Base-by-base conservation (phyloP, 1,284 basidiomycete genomes). In the Phellinidium pouzarii region DNA sequence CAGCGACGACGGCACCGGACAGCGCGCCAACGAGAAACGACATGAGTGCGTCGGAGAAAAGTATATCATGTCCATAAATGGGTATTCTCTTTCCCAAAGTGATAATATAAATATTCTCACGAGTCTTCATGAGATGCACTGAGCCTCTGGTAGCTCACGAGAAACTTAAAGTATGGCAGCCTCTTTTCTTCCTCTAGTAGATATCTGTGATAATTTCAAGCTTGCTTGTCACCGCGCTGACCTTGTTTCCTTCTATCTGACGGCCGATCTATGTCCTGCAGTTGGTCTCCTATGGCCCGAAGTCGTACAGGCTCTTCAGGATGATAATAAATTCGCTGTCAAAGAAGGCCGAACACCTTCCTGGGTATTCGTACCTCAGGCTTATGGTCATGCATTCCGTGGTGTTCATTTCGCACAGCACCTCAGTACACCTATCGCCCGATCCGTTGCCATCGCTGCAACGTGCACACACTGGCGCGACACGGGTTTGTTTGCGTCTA, bases 381-480 rank as follows among this genome's bases (percentile, higher is more conserved):
- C 4, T n/a, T 7, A 37, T 14, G n/a, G 36, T n/a, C n/a, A n/a
- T n/a, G n/a, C n/a, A n/a, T n/a, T n/a, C n/a, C n/a, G n/a, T n/a
- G n/a, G n/a, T 42, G 72, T 85, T 34, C 77, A 77, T 59, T 84
- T 90, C 60, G 68, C 72, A 19, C 52, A 64, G 0, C 72, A 72
- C 56, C 56, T 84, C 36, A 66, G 78, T 61, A 78, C 77, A 3
- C 76, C 78, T 2, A 63, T 67, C 11, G 78, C 77, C 59, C 78
- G 87, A 40, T 83, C 79, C 11, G 68, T 66, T 2, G 77, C 73
- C 5, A 76, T 90, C 71, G 74, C 72, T 54, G 77, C 76, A 57
- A 64, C 87, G 19, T 85, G 82, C 63, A 76, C 80, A 62, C 73
- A 78, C 38, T 90, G 88, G 87, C 76, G 83, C 47, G 82, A 86